These are phyloP conservation scores for Trypethelium eluteriae DNA, from an alignment of 495 filamentous ascomycete genomes.

Conservation along the genomic window DNA sequence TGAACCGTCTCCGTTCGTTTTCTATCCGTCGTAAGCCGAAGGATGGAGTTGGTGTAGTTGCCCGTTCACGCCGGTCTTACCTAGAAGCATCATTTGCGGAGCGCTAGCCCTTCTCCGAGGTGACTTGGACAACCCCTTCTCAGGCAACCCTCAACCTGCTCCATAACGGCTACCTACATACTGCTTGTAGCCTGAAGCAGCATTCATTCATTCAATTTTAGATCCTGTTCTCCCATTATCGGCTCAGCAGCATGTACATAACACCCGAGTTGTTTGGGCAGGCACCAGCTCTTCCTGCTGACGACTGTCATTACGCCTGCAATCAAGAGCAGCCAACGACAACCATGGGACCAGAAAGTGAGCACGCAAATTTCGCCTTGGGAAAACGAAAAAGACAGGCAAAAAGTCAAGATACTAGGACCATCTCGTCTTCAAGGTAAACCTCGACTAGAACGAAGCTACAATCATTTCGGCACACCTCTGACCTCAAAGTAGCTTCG, in stretches of 20 bases:
- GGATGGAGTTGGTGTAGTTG: no score
- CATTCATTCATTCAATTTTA: background rate
- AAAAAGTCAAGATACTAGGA: background rate
- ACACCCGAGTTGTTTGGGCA: background rate
- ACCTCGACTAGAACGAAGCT: background rate
- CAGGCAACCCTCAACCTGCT: no score
- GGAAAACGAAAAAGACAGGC: background rate
- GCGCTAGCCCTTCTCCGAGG: no score
- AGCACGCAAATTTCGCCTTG: background rate
- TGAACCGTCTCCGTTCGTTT: no score
- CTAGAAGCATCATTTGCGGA: no score
- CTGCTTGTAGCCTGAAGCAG: constrained; percentile 1
- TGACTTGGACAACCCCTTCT: no score
- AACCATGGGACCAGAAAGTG: background rate
- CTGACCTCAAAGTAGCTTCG: background rate
- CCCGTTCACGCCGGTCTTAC: no score
- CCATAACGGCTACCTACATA: background rate
- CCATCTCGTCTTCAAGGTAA: background rate
- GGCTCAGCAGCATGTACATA: background rate
- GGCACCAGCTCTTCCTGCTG: background rate
- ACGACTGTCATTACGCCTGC: background rate
- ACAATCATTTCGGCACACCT: no score
- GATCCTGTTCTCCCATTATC: background rate
- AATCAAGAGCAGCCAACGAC: background rate
- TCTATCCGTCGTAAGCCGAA: no score